A percentile compares a stretch with the other conserved stretches of the same genome.
Evolutionary conservation across 768 basidiomycete species (phyloP).

Genomic region (Termitomyces sp.): DNA sequence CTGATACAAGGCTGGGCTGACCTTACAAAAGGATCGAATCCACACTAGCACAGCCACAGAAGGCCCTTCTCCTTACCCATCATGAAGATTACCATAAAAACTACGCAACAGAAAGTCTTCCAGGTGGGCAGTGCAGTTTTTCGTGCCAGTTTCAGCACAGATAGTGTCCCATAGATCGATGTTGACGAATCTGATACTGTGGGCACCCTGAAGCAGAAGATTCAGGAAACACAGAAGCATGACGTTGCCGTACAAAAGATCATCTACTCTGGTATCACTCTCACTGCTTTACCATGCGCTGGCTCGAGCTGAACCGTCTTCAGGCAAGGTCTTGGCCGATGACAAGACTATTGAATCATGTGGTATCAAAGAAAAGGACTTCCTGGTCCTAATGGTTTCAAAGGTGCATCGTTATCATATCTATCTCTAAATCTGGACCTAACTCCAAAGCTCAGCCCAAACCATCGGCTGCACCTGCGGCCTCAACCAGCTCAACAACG

Average conservation of each 20-base stretch:
- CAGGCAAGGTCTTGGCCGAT: conserved; percentile 90
- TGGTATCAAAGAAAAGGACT: conserved; percentile 97
- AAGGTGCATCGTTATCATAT: conserved; percentile 56
- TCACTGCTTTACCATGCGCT: neutral
- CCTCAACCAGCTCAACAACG: conserved; percentile 26
- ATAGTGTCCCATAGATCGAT: conserved; percentile 50
- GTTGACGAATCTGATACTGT: conserved; percentile 74
- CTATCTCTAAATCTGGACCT: conserved; percentile 15
- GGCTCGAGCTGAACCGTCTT: neutral
- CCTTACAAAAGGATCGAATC: neutral
- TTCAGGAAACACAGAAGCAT: conserved; percentile 71
- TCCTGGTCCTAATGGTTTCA: conserved; percentile 97
- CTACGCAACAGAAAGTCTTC: conserved; percentile 90
- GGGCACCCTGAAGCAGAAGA: conserved; percentile 77
- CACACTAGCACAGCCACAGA: conserved; percentile 6
- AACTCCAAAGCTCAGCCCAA: conserved; percentile 18
- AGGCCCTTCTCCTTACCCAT: conserved; percentile 19
- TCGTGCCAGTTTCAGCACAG: neutral
- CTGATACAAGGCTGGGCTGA: neutral
- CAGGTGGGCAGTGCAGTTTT: conserved; percentile 38
- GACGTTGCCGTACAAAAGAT: conserved; percentile 77
- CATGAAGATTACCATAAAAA: conserved; percentile 96
- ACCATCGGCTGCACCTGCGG: conserved; percentile 26
- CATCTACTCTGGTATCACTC: conserved; percentile 79
- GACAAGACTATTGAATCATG: conserved; percentile 83